These are phyloP conservation scores for Venturia carpophila DNA, from an alignment of 2,329 filamentous ascomycete species.

Conservation along the genomic window DNA sequence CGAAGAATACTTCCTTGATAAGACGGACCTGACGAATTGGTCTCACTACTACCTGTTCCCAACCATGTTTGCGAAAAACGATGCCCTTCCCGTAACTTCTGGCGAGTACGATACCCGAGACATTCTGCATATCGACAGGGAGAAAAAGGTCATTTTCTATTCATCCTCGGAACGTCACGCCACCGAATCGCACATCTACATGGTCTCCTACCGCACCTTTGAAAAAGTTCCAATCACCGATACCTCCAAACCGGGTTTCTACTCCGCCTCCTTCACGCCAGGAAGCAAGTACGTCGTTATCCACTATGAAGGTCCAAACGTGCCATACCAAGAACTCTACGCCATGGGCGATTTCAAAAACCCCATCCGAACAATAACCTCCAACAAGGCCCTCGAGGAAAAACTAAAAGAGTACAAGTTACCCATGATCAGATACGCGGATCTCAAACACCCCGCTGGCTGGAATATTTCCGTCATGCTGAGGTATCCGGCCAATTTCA, in stretches of 20 bases:
- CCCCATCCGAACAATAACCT: slow-evolving; percentile 51
- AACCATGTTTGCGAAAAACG: slow-evolving; percentile 41
- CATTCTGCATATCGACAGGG: slow-evolving; percentile 53
- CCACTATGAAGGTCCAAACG: slow-evolving; percentile 56
- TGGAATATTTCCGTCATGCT: slow-evolving; percentile 58
- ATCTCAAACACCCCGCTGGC: slow-evolving; percentile 54
- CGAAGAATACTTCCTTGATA: slow-evolving; percentile 53
- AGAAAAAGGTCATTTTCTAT: slow-evolving; percentile 53
- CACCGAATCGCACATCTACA: slow-evolving; percentile 61
- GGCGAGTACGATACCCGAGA: slow-evolving; percentile 58
- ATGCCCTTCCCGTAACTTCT: slow-evolving; percentile 50
- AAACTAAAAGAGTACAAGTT: slow-evolving; percentile 53
- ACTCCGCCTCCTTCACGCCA: slow-evolving; percentile 58
- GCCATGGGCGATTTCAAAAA: slow-evolving; percentile 44
- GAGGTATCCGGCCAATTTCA: slow-evolving; percentile 56
- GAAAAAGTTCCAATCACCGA: slow-evolving; percentile 43
- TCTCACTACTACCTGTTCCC: slow-evolving; percentile 59
- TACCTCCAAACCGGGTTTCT: slow-evolving; percentile 50
- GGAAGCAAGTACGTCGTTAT: slow-evolving; percentile 58
- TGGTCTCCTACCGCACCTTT: slow-evolving; percentile 48
- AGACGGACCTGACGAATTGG: slow-evolving; percentile 59
- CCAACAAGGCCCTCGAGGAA: slow-evolving; percentile 50
- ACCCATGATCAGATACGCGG: slow-evolving; percentile 57
- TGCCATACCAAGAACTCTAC: slow-evolving; percentile 63
- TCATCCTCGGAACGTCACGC: slow-evolving; percentile 57